These are phyloP conservation scores for Penicillium paradoxum DNA, from an alignment of 495 filamentous ascomycete species.

Conservation along the genomic window DNA sequence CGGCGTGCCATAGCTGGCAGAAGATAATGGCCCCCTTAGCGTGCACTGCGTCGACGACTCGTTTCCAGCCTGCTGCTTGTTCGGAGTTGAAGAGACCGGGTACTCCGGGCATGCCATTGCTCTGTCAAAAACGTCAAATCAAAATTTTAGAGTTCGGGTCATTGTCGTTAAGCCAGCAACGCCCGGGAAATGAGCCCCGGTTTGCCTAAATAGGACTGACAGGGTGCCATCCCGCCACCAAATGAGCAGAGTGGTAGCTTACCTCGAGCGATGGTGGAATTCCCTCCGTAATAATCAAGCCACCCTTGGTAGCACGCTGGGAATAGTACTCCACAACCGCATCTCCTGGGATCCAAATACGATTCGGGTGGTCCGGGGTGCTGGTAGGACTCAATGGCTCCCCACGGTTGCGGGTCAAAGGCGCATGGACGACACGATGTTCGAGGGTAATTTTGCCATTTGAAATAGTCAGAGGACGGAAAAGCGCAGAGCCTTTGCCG, in stretches of 20 bases:
- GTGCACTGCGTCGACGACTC: slow-evolving; percentile 50
- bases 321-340: slow-evolving; percentile 51
- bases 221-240: background rate
- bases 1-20: slow-evolving; percentile 50
- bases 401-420: slow-evolving; percentile 50
- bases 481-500: slow-evolving; percentile 38
- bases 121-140: slow-evolving; percentile 15
- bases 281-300: slow-evolving; percentile 52
- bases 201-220: background rate
- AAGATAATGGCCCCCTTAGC: slow-evolving; percentile 49
- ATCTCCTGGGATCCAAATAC: slow-evolving; percentile 42
- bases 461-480: slow-evolving; percentile 47
- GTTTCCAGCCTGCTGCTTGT: slow-evolving; percentile 47
- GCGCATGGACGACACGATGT: slow-evolving; percentile 53
- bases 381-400: slow-evolving; percentile 33
- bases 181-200: background rate
- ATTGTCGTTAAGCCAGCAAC: background rate
- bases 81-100: slow-evolving; percentile 46
- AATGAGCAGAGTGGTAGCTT: background rate
- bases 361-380: slow-evolving; percentile 41
- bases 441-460: slow-evolving; percentile 46
- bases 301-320: slow-evolving; percentile 49
- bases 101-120: slow-evolving; percentile 44
- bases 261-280: slow-evolving; percentile 48
- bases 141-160: background rate